These are phyloP conservation scores for Euclidium syriacum DNA, from an alignment of 345 rosid species.

Conservation along the genomic window DNA sequence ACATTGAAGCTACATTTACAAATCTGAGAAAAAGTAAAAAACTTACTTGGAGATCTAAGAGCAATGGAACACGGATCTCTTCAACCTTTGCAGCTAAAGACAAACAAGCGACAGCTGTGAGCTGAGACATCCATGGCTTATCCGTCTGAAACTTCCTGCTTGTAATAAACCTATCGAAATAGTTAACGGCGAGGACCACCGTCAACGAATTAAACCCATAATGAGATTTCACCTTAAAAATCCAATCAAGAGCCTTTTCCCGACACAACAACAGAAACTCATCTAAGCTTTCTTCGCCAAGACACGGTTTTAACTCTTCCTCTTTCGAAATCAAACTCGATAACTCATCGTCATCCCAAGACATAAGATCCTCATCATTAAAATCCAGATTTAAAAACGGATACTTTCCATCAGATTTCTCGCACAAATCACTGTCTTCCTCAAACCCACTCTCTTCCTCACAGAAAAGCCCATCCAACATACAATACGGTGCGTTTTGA, in stretches of 20 bases:
- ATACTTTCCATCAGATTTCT: slow-evolving; percentile 24
- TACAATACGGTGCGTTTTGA: slow-evolving; percentile 35
- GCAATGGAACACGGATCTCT: slow-evolving; percentile 84
- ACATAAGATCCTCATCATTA: slow-evolving; percentile 46
- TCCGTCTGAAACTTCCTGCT: slow-evolving; percentile 60
- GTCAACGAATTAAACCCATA: slow-evolving; percentile 71
- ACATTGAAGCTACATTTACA: slow-evolving; percentile 30
- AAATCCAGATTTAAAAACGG: slow-evolving; percentile 35
- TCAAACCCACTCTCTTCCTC: slow-evolving; percentile 54
- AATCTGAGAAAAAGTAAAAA: slow-evolving; percentile 5
- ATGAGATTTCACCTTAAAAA: slow-evolving; percentile 54
- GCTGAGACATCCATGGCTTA: slow-evolving; percentile 95
- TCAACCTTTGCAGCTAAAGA: slow-evolving; percentile 93
- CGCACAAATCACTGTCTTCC: slow-evolving; percentile 21
- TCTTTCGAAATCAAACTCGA: slow-evolving; percentile 49
- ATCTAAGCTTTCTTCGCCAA: slow-evolving; percentile 23
- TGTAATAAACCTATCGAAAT: slow-evolving; percentile 75
- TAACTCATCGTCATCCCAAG: slow-evolving; percentile 66
- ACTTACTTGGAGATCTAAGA: slow-evolving; percentile 80
- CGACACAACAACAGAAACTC: slow-evolving; percentile 36
- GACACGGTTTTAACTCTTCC: slow-evolving; percentile 37
- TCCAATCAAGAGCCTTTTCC: slow-evolving; percentile 68
- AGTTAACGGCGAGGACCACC: slow-evolving; percentile 72
- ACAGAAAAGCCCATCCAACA: slow-evolving; percentile 56
- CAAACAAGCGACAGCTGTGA: slow-evolving; percentile 79